These are phyloP conservation scores for Solanum raphanifolium DNA, from an alignment of 257 asterid genomes.

Conservation along the genomic window DNA sequence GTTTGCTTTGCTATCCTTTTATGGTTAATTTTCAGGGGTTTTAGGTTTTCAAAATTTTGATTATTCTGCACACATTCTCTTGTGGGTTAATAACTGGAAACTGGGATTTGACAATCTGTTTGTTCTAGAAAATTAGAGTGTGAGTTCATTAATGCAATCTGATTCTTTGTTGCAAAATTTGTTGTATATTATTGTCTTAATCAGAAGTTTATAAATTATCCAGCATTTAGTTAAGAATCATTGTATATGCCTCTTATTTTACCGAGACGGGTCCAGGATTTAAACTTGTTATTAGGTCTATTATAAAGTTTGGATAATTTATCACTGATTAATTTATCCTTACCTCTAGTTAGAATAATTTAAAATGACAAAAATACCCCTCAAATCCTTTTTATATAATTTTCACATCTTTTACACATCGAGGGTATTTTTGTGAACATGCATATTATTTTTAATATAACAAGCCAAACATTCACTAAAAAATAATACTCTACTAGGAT, in stretches of 20 bases:
- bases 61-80: background rate
- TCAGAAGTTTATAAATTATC: background rate
- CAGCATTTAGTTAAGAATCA: background rate
- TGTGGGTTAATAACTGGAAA: background rate
- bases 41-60: background rate
- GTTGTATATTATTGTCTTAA: background rate
- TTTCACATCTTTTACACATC: accelerated
- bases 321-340: background rate
- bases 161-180: background rate
- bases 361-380: background rate
- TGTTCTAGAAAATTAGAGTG: background rate
- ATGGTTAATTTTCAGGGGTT: background rate
- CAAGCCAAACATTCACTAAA: background rate
- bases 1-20: background rate
- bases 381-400: accelerated
- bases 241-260: background rate
- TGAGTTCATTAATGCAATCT: background rate
- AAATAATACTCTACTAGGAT: background rate
- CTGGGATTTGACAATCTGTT: background rate
- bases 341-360: background rate
- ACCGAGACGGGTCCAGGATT: background rate
- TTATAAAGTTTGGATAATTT: too few species aligned
- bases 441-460: background rate
- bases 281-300: background rate
- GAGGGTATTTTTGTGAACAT: background rate